A percentile compares a stretch with the other conserved stretches of the same genome.
These are phyloP conservation scores for Plasmodium malariae DNA, from an alignment of 169 alveolate genomes.

Conservation along the genomic window DNA sequence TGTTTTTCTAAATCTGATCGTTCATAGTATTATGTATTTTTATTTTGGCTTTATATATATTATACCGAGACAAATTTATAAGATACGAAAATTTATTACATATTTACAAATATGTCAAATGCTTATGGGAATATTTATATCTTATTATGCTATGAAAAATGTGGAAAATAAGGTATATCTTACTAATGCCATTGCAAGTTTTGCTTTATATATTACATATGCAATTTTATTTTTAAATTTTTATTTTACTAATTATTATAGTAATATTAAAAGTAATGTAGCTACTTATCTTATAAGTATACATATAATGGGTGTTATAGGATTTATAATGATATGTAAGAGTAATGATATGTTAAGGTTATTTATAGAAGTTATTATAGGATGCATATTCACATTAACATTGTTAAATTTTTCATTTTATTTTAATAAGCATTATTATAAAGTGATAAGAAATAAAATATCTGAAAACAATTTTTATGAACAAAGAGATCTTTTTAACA, in stretches of 20 bases:
- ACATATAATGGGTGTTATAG: constrained; percentile 41
- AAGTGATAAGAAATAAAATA: constrained; percentile 16
- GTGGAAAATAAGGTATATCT: constrained; percentile 35
- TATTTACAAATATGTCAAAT: constrained; percentile 55
- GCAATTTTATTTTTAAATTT: constrained; percentile 70
- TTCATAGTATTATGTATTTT: constrained; percentile 84
- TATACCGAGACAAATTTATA: constrained; percentile 22
- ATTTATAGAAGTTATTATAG: constrained; percentile 37
- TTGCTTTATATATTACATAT: constrained; percentile 42
- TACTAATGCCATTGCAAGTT: constrained; percentile 62
- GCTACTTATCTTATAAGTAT: constrained; percentile 51
- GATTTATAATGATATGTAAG: constrained; percentile 66
- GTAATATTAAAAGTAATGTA: constrained; percentile 51
- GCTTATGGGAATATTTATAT: constrained; percentile 65
- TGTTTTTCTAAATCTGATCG: constrained; percentile 80
- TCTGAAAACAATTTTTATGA: constrained; percentile 17
- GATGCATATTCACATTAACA: constrained; percentile 47
- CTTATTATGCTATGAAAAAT: constrained; percentile 49
- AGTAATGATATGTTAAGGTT: constrained; percentile 49
- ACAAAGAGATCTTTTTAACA: constrained; percentile 5
- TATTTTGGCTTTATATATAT: constrained; percentile 80
- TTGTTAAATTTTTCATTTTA: constrained; percentile 48
- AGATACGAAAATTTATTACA: constrained; percentile 33
- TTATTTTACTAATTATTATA: constrained; percentile 57
- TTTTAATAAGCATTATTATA: constrained; percentile 38